Percentiles rank a stretch among this genome's conserved stretches.
Conservation (phyloP, 2,329 filamentous ascomycete genomes). For the Neofusicoccum kwambonambiense region DNA sequence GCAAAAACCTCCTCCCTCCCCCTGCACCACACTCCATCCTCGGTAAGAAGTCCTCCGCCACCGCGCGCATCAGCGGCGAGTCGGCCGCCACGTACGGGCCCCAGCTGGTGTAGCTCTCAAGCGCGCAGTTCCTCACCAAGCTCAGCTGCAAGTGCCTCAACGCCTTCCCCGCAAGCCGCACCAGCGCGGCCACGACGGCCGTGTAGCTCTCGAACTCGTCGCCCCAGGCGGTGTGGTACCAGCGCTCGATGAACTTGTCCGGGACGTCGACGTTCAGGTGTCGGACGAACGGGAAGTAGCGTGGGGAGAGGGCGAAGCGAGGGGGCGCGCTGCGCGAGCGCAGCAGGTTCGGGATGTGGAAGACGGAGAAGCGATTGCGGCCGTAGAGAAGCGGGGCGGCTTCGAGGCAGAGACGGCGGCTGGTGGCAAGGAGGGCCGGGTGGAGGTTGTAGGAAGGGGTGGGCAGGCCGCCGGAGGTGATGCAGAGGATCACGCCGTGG, state of each 20-base stretch:
- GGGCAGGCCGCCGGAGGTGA: slow-evolving; percentile 13
- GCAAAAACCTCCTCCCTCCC: neutral
- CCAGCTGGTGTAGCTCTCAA: slow-evolving; percentile 18
- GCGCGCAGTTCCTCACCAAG: slow-evolving; percentile 17
- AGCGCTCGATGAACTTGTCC: slow-evolving; percentile 15
- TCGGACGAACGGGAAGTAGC: slow-evolving; percentile 11
- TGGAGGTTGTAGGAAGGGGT: neutral
- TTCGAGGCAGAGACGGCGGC: slow-evolving; percentile 1
- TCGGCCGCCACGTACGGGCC: slow-evolving; percentile 9
- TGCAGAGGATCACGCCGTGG: slow-evolving; percentile 5
- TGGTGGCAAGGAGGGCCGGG: neutral
- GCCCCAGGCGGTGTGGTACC: slow-evolving; percentile 7
- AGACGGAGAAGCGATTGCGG: slow-evolving; percentile 14
- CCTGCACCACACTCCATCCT: neutral
- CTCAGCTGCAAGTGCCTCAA: slow-evolving; percentile 13
- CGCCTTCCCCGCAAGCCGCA: neutral
- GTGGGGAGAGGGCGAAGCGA: slow-evolving; percentile 10
- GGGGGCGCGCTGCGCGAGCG: slow-evolving; percentile 8
- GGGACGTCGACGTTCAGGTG: slow-evolving; percentile 17
- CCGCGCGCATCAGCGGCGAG: slow-evolving; percentile 10
- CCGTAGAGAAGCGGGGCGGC: slow-evolving; percentile 5
- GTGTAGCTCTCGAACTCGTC: slow-evolving; percentile 10
- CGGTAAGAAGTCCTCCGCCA: neutral
- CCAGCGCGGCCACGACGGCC: neutral
- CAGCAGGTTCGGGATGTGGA: slow-evolving; percentile 18